Conservation (phyloP, 345 rosid species). For the Citrus trifoliata region DNA sequence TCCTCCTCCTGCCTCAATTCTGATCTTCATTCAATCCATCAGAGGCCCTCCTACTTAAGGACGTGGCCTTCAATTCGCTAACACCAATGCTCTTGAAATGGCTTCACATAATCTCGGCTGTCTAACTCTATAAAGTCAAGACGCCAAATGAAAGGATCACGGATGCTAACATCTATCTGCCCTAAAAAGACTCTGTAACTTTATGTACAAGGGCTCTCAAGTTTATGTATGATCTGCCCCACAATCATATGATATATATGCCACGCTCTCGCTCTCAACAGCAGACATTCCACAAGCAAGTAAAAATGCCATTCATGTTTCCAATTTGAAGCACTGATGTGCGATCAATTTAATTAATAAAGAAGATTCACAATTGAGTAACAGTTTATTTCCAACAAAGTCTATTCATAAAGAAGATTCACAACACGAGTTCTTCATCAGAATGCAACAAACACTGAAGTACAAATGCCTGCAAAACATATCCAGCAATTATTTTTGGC, state of each 20-base stretch:
- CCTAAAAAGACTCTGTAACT: neutral
- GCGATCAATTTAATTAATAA: neutral
- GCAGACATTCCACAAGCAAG: neutral
- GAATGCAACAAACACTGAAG: slow-evolving; percentile 8
- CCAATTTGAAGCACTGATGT: neutral
- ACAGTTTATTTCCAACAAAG: neutral
- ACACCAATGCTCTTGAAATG: neutral
- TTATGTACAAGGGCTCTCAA: neutral
- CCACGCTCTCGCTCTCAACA: neutral
- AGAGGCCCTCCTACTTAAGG: neutral
- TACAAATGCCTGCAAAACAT: slow-evolving; percentile 3
- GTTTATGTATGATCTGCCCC: neutral
- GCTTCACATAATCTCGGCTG: neutral
- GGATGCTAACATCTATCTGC: neutral
- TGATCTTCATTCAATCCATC: neutral
- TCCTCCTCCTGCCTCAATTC: neutral
- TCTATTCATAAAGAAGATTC: neutral
- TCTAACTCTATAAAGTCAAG: neutral
- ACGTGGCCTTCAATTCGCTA: neutral
- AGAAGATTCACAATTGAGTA: neutral
- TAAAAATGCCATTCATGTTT: neutral
- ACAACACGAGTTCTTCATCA: slow-evolving; percentile 7
- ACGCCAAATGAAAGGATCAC: no score
- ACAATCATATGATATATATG: neutral
- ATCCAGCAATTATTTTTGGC: slow-evolving; percentile 13